Evolutionary conservation across 345 rosid species (phyloP), one percentile per base, ranked within the genome.

Genomic region (Combretum micranthum): DNA sequence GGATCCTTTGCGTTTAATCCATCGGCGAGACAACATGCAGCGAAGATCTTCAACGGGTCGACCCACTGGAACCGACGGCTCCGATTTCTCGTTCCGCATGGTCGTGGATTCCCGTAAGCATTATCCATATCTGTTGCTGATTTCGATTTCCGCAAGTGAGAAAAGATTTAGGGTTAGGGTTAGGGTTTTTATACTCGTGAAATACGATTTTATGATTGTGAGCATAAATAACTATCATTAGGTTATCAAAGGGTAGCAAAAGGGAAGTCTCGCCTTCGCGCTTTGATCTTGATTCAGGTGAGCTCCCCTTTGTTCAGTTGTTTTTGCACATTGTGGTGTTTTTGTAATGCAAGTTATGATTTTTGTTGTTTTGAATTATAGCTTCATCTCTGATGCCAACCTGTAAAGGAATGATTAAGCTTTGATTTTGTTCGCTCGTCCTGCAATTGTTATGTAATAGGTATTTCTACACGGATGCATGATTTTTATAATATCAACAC

Each of bases 81-180:
- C 86, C 0, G 94, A 90, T 78, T 87, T 80, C 83, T 83, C 87
- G 0, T 85, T 70, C 68, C 85, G 96, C 10, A 87, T 87, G 97
- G 94, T 85, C 55, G 89, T 90, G 42, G 96, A 87, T 73, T 81
- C 90, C 64, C 84, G 97, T 87, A 71, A 61, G 89, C 66, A 57
- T 51, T 6, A 19, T n/a, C 20, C 23, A 13, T 19, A 25, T 50
- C 19, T n/a, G n/a, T n/a, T n/a, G 32, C 9, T 1, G 11, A 21
- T 20, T 48, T n/a, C 20, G 14, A 2, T 19, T 50, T 50, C 53
- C 25, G 4, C 49, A 12, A 3, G 17, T 15, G 19, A 8, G 17
- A 46, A 46, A n/a, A 46, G 49, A 14, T 7, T 32, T 32, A 32
- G 26, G 26, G 5, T 25, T 25, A 5, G 26, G 39, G 39, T 32